phyloP scores from a whole-genome alignment of 225 moss, liverwort and hornwort genomes.

The Sphagnum contortum region DNA sequence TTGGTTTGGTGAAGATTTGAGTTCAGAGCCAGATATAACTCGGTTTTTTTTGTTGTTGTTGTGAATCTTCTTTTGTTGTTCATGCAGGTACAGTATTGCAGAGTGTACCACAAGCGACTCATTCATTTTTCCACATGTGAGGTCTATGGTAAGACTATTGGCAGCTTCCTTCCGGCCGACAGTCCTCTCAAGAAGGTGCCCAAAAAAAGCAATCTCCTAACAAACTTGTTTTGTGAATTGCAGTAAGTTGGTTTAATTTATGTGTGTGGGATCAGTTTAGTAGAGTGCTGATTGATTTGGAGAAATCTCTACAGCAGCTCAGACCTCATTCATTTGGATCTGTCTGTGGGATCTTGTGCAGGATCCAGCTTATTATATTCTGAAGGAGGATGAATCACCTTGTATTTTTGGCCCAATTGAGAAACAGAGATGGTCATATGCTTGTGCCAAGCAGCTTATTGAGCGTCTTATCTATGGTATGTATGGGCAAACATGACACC shows the following conservation, averaged over 20 bases:
- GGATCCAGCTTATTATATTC: constrained; percentile 29
- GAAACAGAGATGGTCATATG: constrained; percentile 57
- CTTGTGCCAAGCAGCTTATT: constrained; percentile 51
- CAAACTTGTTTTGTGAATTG: background rate
- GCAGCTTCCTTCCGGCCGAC: constrained; percentile 42
- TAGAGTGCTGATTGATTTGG: no score
- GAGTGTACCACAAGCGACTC: constrained; percentile 34
- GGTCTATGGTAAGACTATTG: constrained; percentile 54
- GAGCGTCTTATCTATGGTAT: constrained; percentile 46
- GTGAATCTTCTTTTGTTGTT: background rate
- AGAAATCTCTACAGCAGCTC: no score
- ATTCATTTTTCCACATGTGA: constrained; percentile 60
- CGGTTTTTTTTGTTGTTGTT: background rate
- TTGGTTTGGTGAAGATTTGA: background rate
- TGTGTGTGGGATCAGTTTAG: no score
- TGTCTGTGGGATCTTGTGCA: constrained; percentile 6
- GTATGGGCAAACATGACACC: background rate
- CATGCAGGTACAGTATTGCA: constrained; percentile 28
- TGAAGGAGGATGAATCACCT: constrained; percentile 41
- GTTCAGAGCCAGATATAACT: no score
- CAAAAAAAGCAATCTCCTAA: no score
- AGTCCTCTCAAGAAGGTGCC: constrained; percentile 29
- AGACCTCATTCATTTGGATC: no score
- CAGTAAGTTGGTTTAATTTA: background rate
- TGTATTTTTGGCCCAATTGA: constrained; percentile 50